Evolutionary conservation across 1,284 basidiomycete species (phyloP), one percentile per base, ranked within the genome.

Genomic region (Meripilus lineatus): DNA sequence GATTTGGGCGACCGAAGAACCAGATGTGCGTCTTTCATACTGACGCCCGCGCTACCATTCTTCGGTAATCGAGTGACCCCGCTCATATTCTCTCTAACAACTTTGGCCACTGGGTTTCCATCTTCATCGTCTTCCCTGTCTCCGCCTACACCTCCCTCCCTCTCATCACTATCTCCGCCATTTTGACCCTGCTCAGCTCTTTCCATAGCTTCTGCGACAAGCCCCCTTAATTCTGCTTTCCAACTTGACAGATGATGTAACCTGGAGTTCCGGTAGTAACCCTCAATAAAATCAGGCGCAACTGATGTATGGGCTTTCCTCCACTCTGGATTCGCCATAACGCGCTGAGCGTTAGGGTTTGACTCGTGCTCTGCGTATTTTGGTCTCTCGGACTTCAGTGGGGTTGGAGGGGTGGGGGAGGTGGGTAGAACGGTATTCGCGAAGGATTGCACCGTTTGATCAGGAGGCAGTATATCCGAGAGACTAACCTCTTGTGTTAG

Each of bases 211-310:
- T 89, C 81, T 22, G 79, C 72, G 3, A 97, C 89, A 13, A 98
- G 76, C 14, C 75, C 72, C 56, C 84, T 84, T 35, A 98, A 72
- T 57, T 96, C 92, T 0, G 88, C 77, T 63, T 99, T 99, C 91
- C 92, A 96, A 1, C 81, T 88, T 14, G 90, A 87, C 14, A 99
- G 68, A 58, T 95, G 88, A 56, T 99, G 95, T 21, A 99, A 68
- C 15, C 95, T 79, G 3, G 90, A 94, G 60, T 96, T 88, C 62
- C 86, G 84, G 67, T 94, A 98, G 60, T 86, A 99, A 1, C 79
- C 84, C 45, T 90, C 83, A 45, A 98, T 85, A 59, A 96, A 99
- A 50, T 84, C 86, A 0, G 86, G 78, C 10, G 87, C 86, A 6
- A 83, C 79, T 3, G 93, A 89, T 0, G 95, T 99, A 61, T 97